Evolutionary conservation across 2,329 filamentous ascomycete species (phyloP), one percentile per base, ranked within the genome.

Genomic region (Daldinia eschscholtzii): DNA sequence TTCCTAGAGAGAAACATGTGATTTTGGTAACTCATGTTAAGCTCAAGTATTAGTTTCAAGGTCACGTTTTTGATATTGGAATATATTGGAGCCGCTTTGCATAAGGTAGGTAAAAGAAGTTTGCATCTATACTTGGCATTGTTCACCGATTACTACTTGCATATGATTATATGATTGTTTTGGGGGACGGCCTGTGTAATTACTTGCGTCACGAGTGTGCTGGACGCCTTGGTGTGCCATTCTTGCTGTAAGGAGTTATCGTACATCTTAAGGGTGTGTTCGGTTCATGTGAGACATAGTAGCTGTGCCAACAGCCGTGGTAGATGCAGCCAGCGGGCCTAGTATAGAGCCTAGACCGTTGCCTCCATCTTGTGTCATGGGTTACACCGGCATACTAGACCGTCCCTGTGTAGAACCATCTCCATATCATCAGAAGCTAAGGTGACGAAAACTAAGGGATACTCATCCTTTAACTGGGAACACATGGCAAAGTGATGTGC

Each of bases 231-330:
- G 33, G 50, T 30, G 58, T 61, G 48, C 44, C 56, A 37, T 72
- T 72, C 53, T 66, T 68, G 64, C 59, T 66, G 44, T 65, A 70
- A 73, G 59, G 65, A 70, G 62, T 65, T 68, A 64, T 70, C 66
- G 59, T 65, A 60, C 65, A 65, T 67, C 57, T 53, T 64, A 53
- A 64, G 42, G 65, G 41, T 56, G 52, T 30, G 59, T 62, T 64
- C 59, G 56, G 70, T 70, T 68, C 64, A 61, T 68, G 61, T 68
- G 57, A 70, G 60, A 61, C 59, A 64, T 56, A 52, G 57, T 28
- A 61, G 57, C 62, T 67, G 61, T 46, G 33, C 64, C 55, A 61
- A 67, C 55, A 41, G 50, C 26, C 57, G 39, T 66, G 33, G 46
- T 37, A 53, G 63, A 70, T 64, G 57, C 18, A 65, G 53, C 57